Conservation (phyloP, 2,329 filamentous ascomycete genomes). For the Phialophora expanda region DNA sequence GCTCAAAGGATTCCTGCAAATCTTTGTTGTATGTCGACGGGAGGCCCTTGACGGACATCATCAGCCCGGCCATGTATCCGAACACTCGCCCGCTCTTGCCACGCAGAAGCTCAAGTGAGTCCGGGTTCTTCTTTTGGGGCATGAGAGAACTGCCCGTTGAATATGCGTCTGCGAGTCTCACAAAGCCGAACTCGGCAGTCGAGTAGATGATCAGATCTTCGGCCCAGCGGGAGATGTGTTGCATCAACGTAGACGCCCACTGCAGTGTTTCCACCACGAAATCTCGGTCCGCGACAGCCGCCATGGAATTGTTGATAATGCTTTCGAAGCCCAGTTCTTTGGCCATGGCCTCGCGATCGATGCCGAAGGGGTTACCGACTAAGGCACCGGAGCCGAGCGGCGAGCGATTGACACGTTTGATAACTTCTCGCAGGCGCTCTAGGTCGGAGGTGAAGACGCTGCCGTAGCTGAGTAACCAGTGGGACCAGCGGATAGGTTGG, state of each 20-base stretch:
- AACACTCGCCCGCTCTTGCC: slow-evolving; percentile 78
- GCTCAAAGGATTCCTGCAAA: slow-evolving; percentile 84
- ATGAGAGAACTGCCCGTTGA: slow-evolving; percentile 77
- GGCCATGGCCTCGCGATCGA: slow-evolving; percentile 79
- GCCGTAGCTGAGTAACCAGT: slow-evolving; percentile 79
- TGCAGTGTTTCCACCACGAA: slow-evolving; percentile 68
- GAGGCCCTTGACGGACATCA: slow-evolving; percentile 75
- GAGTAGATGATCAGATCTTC: slow-evolving; percentile 88
- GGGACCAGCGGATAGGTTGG: slow-evolving; percentile 76
- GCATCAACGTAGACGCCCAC: slow-evolving; percentile 78
- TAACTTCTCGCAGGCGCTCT: slow-evolving; percentile 74
- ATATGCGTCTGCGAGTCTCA: slow-evolving; percentile 78
- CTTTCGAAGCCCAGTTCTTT: slow-evolving; percentile 80
- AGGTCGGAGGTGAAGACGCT: slow-evolving; percentile 75
- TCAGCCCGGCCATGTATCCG: slow-evolving; percentile 79
- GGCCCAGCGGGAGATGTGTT: slow-evolving; percentile 78
- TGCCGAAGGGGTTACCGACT: slow-evolving; percentile 80
- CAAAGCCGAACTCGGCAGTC: slow-evolving; percentile 75
- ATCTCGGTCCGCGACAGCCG: slow-evolving; percentile 70
- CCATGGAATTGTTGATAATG: slow-evolving; percentile 74
- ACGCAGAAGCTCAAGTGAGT: slow-evolving; percentile 75
- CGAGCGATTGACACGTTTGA: slow-evolving; percentile 71
- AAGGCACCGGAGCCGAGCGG: slow-evolving; percentile 78
- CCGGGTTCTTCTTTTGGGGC: slow-evolving; percentile 84
- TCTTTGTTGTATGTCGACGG: slow-evolving; percentile 90